Evolutionary conservation across 1,284 basidiomycete species (phyloP).

Genomic region (Leccinum insigne): DNA sequence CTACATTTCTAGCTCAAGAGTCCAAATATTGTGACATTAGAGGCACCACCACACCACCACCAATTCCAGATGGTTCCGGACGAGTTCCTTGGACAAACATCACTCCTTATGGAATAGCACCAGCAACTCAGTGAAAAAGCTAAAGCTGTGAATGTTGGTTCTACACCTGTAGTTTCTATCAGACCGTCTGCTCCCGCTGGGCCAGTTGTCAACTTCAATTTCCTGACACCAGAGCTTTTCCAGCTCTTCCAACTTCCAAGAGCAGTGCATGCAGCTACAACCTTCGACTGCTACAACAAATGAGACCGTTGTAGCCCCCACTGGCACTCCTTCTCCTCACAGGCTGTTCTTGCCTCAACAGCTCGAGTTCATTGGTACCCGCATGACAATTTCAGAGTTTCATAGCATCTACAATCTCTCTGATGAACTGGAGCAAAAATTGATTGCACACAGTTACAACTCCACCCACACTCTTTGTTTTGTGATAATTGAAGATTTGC

Average conservation of each 20-base stretch:
- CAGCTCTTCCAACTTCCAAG: no score
- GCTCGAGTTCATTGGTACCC: neutral
- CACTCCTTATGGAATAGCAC: neutral
- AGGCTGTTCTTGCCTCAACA: neutral
- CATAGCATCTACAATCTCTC: neutral
- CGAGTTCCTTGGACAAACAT: neutral
- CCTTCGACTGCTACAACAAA: no score
- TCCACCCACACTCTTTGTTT: neutral
- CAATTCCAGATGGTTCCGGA: neutral
- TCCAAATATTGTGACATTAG: neutral
- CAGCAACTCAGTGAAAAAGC: neutral
- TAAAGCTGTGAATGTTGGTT: neutral
- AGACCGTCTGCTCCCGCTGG: no score
- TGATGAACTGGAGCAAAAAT: neutral
- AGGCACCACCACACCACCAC: neutral
- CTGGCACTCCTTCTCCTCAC: neutral
- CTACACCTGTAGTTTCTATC: neutral
- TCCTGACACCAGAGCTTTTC: no score
- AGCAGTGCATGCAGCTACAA: no score
- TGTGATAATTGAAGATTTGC: neutral
- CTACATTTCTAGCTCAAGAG: neutral
- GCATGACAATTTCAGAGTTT: neutral
- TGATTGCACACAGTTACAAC: neutral
- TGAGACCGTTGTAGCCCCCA: no score
- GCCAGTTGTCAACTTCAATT: no score